Evolutionary conservation across 805 yeast genomes (phyloP).

Genomic region (Zygotorulaspora sp.): DNA sequence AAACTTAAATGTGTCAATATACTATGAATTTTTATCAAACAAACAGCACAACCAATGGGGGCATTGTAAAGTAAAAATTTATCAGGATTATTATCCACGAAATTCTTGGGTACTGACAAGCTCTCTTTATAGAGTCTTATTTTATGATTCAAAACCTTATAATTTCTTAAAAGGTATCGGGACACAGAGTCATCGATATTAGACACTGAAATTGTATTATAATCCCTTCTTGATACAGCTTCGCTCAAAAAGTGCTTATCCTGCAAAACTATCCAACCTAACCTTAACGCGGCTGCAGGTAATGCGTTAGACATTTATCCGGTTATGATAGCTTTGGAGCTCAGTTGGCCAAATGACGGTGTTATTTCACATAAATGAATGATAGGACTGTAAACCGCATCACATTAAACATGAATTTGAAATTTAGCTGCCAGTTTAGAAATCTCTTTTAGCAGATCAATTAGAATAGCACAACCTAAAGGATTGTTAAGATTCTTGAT

Average conservation of each 20-base stretch:
- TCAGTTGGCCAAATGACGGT: constrained; percentile 40
- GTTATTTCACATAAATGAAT: constrained; percentile 40
- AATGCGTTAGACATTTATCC: constrained; percentile 52
- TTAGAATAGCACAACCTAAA: constrained; percentile 35
- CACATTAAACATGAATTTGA: constrained; percentile 40
- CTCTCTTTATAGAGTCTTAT: constrained; percentile 39
- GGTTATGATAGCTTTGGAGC: constrained; percentile 43
- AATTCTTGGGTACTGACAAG: constrained; percentile 35
- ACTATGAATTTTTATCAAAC: constrained; percentile 38
- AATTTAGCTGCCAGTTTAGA: constrained; percentile 37
- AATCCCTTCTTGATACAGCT: constrained; percentile 43
- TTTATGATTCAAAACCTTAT: constrained; percentile 39
- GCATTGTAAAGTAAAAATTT: constrained; percentile 36
- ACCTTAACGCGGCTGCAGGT: constrained; percentile 48
- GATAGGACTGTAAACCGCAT: constrained; percentile 53
- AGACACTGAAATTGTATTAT: constrained; percentile 48
- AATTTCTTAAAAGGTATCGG: constrained; percentile 38
- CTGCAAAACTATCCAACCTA: constrained; percentile 48
- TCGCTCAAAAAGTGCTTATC: constrained; percentile 33
- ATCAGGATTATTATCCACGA: constrained; percentile 34
- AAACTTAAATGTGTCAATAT: constrained; percentile 34
- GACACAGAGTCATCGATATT: constrained; percentile 45
- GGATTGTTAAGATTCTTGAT: constrained; percentile 52
- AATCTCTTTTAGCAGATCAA: constrained; percentile 34
- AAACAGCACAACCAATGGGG: constrained; percentile 48